phyloP scores from a whole-genome alignment of 371 early-diverging fungal genomes.

The Synchytrium microbalum region DNA sequence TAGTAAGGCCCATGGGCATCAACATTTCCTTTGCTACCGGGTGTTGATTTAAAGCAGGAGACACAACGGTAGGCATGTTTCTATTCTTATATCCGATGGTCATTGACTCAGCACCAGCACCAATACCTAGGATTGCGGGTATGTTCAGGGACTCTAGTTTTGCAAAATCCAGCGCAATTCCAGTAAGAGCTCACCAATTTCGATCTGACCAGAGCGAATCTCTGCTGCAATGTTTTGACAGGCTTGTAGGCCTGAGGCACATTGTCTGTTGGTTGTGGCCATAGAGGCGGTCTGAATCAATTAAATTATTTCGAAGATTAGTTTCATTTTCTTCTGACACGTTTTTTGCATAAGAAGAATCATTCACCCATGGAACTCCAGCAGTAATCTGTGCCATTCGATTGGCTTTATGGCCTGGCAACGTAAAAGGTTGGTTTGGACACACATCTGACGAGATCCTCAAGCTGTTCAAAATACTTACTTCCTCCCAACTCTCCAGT shows the following conservation, averaged over 20 bases:
- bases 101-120: constrained; percentile 98
- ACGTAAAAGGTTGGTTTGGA: too few species aligned
- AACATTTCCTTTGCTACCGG: constrained; percentile 78
- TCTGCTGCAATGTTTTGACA: constrained; percentile 22
- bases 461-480: too few species aligned
- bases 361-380: constrained; percentile 91
- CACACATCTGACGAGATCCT: too few species aligned
- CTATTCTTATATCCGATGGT: constrained; percentile 76
- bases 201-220: background rate
- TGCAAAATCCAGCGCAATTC: too few species aligned
- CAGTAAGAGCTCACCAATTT: constrained; percentile 55
- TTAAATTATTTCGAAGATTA: constrained; percentile 11
- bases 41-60: constrained; percentile 59
- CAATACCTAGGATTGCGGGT: constrained; percentile 91
- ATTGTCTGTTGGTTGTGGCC: constrained; percentile 84
- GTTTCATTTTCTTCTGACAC: constrained; percentile 7
- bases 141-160: too few species aligned
- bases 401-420: too few species aligned
- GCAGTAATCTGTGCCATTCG: constrained; percentile 90
- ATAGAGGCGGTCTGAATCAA: constrained; percentile 67
- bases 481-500: too few species aligned
- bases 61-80: constrained; percentile 63
- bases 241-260: constrained; percentile 90
- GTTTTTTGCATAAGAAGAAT: constrained; percentile 82
- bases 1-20: too few species aligned